Evolutionary conservation across 345 rosid genomes (phyloP).

Genomic region (Luvunga scandens): DNA sequence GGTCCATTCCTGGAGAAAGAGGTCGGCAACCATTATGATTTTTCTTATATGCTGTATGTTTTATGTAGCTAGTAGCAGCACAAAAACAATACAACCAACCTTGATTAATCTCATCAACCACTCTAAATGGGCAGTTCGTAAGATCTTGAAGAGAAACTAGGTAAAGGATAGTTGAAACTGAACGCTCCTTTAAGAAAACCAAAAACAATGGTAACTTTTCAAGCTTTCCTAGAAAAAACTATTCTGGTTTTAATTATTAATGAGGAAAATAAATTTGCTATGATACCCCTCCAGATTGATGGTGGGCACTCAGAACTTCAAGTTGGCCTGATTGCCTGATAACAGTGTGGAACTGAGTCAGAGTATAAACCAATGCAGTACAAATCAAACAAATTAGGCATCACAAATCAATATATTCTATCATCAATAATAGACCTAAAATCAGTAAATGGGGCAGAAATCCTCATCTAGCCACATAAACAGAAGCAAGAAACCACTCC

Average conservation of each 20-base stretch:
- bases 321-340: slow-evolving; percentile 78
- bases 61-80: not conserved
- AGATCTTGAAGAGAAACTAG: slow-evolving; percentile 98
- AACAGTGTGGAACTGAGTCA: slow-evolving; percentile 14
- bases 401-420: slow-evolving; percentile 5
- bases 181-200: slow-evolving; percentile 54
- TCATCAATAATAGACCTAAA: not conserved
- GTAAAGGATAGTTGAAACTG: slow-evolving; percentile 92
- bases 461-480: not conserved
- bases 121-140: slow-evolving; percentile 92
- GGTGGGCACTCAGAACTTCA: slow-evolving; percentile 91
- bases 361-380: not conserved
- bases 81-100: slow-evolving; percentile 34
- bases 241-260: slow-evolving; percentile 13
- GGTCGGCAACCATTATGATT: not conserved
- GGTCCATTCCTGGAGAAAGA: slow-evolving; percentile 79
- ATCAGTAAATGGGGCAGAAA: slow-evolving; percentile 5
- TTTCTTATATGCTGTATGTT: not conserved
- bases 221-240: not conserved
- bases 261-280: not conserved
- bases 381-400: not conserved
- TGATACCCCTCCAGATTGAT: slow-evolving; percentile 94
- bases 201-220: not conserved
- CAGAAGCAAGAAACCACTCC: not conserved
- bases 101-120: slow-evolving; percentile 98